Percentiles rank a stretch among this genome's conserved stretches.
phyloP scores from a whole-genome alignment of 371 early-diverging fungal species.

The Mucor lusitanicus region DNA sequence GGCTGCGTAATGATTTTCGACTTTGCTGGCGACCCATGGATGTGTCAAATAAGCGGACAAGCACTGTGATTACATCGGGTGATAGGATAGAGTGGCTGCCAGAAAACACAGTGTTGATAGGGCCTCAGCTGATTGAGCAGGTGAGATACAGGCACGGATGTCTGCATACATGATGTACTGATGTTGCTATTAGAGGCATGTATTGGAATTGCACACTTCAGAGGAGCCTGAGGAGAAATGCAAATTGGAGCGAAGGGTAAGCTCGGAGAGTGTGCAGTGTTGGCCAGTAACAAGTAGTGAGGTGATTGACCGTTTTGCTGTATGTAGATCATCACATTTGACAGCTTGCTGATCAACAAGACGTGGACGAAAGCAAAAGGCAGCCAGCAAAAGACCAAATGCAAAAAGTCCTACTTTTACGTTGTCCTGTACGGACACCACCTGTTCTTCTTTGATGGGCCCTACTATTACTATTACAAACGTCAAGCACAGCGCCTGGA shows the following conservation, averaged over 20 bases:
- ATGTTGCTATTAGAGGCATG: neutral
- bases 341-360: slow-evolving; percentile 9
- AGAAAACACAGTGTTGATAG: slow-evolving; percentile 3
- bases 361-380: neutral
- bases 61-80: neutral
- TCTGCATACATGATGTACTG: neutral
- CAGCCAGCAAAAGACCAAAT: neutral
- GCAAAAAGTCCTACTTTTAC: slow-evolving; percentile 6
- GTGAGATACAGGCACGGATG: neutral
- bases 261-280: too few species aligned
- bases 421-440: slow-evolving; percentile 12
- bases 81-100: slow-evolving; percentile 9
- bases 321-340: slow-evolving; percentile 4
- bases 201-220: slow-evolving; percentile 6
- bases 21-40: slow-evolving; percentile 12
- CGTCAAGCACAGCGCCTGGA: neutral
- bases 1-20: neutral
- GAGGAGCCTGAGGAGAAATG: neutral
- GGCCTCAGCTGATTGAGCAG: slow-evolving; percentile 20
- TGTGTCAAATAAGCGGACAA: neutral
- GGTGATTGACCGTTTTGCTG: neutral
- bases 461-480: slow-evolving; percentile 4
- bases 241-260: neutral
- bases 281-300: neutral
- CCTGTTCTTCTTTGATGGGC: slow-evolving; percentile 15